phyloP scores from a whole-genome alignment of 768 basidiomycete genomes.

The Leccinum imitatum region DNA sequence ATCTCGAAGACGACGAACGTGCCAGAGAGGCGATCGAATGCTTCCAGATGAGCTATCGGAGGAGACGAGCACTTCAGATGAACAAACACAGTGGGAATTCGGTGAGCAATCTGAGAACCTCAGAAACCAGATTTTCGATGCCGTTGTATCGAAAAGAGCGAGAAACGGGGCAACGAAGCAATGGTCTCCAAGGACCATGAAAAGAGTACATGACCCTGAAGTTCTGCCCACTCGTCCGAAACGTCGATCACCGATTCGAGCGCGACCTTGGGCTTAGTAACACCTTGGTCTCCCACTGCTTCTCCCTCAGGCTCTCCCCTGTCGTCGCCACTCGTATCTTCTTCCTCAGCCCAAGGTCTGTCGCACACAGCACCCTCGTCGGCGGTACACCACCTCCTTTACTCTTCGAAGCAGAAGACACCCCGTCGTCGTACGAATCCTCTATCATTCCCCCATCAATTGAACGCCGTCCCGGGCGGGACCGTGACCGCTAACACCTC shows the following conservation, averaged over 20 bases:
- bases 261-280: conserved; percentile 40
- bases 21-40: too few species aligned
- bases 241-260: conserved; percentile 35
- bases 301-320: conserved; percentile 24
- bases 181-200: too few species aligned
- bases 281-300: conserved; percentile 32
- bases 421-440: conserved; percentile 33
- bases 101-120: too few species aligned
- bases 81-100: too few species aligned
- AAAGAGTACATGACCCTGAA: not conserved
- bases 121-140: too few species aligned
- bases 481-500: conserved; percentile 27
- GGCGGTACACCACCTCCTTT: not conserved
- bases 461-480: conserved; percentile 20
- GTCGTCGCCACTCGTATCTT: conserved; percentile 24
- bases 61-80: too few species aligned
- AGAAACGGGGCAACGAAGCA: too few species aligned
- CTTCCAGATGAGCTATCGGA: too few species aligned
- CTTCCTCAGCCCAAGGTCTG: conserved; percentile 38
- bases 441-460: conserved; percentile 30
- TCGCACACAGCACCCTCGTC: conserved; percentile 35
- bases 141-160: too few species aligned
- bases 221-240: conserved; percentile 27
- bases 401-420: conserved; percentile 3
- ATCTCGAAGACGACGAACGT: too few species aligned